These are phyloP conservation scores for Fusarium oxysporum DNA, from an alignment of 2,329 filamentous ascomycete genomes.

Conservation along the genomic window DNA sequence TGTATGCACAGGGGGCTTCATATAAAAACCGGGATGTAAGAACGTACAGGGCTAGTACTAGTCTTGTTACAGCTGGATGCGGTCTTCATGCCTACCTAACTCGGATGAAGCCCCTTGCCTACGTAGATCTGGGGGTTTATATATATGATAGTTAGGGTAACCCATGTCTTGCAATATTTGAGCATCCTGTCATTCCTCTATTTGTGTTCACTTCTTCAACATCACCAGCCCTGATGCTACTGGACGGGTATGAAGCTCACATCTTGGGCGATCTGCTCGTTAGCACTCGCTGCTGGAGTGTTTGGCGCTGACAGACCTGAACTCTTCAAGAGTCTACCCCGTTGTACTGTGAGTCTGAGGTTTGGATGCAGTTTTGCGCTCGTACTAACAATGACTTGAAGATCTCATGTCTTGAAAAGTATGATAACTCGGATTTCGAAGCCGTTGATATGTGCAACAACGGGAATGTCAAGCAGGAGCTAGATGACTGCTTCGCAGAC, in stretches of 20 bases:
- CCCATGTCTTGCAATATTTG: slow-evolving; percentile 1
- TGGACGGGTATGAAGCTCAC: slow-evolving; percentile 36
- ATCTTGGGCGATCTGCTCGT: slow-evolving; percentile 32
- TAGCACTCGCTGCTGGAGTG: slow-evolving; percentile 28
- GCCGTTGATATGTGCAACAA: slow-evolving; percentile 27
- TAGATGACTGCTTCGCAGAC: slow-evolving; percentile 27
- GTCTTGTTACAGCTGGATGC: slow-evolving; percentile 27
- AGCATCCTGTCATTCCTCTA: background rate
- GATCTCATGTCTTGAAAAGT: slow-evolving; percentile 18
- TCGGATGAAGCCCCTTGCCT: slow-evolving; percentile 14
- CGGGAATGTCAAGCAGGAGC: background rate
- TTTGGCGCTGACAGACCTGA: slow-evolving; percentile 21
- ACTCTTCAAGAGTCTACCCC: slow-evolving; percentile 20
- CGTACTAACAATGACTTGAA: background rate
- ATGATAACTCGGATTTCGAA: slow-evolving; percentile 1
- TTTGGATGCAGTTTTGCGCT: background rate
- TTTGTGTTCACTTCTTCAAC: background rate
- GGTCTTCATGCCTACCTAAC: slow-evolving; percentile 17
- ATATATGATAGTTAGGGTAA: slow-evolving; percentile 10
- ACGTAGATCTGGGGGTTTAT: slow-evolving; percentile 18
- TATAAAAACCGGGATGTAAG: slow-evolving; percentile 21
- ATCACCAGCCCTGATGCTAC: slow-evolving; percentile 28
- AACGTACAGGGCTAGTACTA: slow-evolving; percentile 12
- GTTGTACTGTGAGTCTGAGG: slow-evolving; percentile 19
- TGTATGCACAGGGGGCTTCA: slow-evolving; percentile 5